phyloP scores from a whole-genome alignment of 1,284 basidiomycete genomes.

The Microbotryomycetes sp. region DNA sequence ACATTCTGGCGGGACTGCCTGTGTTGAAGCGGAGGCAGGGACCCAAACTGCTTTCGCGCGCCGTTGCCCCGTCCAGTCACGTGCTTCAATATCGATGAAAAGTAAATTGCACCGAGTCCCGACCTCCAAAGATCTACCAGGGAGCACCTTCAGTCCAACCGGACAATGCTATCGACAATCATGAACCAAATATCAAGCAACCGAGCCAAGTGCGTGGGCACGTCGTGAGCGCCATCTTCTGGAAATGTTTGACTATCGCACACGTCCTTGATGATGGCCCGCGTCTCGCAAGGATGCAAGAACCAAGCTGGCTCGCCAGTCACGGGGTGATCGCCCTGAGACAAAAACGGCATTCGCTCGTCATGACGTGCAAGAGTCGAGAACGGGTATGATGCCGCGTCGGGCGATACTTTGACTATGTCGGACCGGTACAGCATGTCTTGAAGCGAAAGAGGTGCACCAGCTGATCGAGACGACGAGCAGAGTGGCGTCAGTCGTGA shows the following conservation, averaged over 20 bases:
- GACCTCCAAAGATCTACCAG: no score
- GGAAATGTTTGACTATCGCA: constrained; percentile 36
- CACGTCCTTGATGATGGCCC: constrained; percentile 57
- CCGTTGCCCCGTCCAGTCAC: no score
- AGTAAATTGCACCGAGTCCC: no score
- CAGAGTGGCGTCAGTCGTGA: not conserved
- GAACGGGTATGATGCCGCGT: constrained; percentile 37
- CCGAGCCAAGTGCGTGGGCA: no score
- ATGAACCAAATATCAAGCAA: constrained; percentile 68
- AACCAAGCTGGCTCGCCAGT: constrained; percentile 67
- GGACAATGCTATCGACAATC: constrained; percentile 57
- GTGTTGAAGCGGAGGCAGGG: no score
- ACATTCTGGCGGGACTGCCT: no score
- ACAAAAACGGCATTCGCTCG: constrained; percentile 54
- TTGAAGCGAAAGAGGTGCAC: constrained; percentile 53
- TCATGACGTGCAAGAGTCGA: not conserved
- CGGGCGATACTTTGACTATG: constrained; percentile 49
- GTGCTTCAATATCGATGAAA: no score
- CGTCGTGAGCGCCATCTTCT: constrained; percentile 36
- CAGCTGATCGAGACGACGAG: constrained; percentile 46
- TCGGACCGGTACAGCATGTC: constrained; percentile 50
- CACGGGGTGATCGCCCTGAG: constrained; percentile 72
- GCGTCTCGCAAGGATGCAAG: constrained; percentile 71
- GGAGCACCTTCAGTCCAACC: no score
- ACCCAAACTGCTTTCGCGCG: no score